phyloP scores from a whole-genome alignment of 106 monocot species.

The Xerophyta viscosa region DNA sequence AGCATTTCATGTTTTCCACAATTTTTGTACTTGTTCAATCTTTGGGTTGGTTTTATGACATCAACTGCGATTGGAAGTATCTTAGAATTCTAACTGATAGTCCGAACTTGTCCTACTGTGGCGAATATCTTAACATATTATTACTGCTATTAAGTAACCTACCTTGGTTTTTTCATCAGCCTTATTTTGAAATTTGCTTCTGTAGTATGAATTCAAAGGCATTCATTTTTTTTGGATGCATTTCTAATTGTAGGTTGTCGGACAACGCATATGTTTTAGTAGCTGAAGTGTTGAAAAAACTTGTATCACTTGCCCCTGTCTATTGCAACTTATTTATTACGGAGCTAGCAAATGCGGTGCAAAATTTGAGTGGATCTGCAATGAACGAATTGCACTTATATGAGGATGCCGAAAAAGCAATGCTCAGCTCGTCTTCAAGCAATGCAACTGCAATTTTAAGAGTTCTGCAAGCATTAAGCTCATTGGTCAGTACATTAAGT shows the following conservation, averaged over 20 bases:
- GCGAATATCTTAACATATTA: too few relatives aligned
- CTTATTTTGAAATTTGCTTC: too few relatives aligned
- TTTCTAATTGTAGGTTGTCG: slow-evolving; percentile 55
- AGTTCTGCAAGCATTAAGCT: slow-evolving; percentile 86
- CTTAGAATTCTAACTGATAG: too few relatives aligned
- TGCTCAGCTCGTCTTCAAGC: slow-evolving; percentile 63
- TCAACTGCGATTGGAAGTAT: too few relatives aligned
- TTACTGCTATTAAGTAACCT: too few relatives aligned
- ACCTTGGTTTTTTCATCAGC: too few relatives aligned
- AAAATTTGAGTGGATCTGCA: slow-evolving; percentile 55
- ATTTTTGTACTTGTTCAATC: too few relatives aligned
- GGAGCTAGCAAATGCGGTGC: slow-evolving; percentile 78
- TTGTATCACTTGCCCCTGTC: slow-evolving; percentile 71
- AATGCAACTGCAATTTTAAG: slow-evolving; percentile 86
- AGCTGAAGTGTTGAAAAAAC: slow-evolving; percentile 77
- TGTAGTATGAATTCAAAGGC: too few relatives aligned
- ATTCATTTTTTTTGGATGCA: not conserved
- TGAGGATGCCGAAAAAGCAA: slow-evolving; percentile 71
- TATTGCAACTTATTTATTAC: slow-evolving; percentile 78
- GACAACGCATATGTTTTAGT: slow-evolving; percentile 89
- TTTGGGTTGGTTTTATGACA: too few relatives aligned
- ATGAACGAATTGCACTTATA: slow-evolving; percentile 65
- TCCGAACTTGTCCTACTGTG: too few relatives aligned
- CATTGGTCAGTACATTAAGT: slow-evolving; percentile 62
- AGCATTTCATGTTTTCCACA: too few relatives aligned